Evolutionary conservation across 169 alveolate species (phyloP).

Genomic region (Plasmodium fragile): DNA sequence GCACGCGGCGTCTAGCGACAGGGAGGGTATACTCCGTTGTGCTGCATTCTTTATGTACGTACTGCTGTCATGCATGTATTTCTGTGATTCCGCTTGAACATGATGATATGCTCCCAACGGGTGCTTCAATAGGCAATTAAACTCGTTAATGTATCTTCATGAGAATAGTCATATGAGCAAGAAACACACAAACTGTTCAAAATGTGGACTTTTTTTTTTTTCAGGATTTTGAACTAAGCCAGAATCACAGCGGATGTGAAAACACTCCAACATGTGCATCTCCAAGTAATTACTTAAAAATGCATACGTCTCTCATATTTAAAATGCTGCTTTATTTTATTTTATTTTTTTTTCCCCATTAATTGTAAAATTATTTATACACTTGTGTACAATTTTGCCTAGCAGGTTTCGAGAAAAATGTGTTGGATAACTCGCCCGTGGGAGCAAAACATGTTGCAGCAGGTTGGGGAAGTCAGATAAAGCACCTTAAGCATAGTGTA

Average conservation of each 20-base stretch:
- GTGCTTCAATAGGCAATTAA: not conserved
- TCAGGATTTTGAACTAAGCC: constrained; percentile 1
- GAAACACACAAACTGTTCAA: not conserved
- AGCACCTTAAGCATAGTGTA: not conserved
- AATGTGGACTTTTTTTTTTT: not conserved
- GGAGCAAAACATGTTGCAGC: not conserved
- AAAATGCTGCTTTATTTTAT: not conserved
- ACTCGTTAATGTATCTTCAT: not conserved
- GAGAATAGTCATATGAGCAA: not conserved
- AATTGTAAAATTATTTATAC: not conserved
- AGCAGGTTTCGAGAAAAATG: not conserved
- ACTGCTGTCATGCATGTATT: not conserved
- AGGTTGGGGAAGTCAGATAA: not conserved
- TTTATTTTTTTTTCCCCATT: not conserved
- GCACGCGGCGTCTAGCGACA: not conserved
- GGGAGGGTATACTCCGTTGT: not conserved
- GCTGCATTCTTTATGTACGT: not conserved
- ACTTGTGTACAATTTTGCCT: not conserved
- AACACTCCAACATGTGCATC: not conserved
- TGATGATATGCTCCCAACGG: not conserved
- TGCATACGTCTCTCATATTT: not conserved
- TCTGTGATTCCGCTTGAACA: not conserved
- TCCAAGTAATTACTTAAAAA: not conserved
- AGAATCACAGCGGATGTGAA: not conserved
- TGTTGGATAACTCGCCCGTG: not conserved